Evolutionary conservation across 148 eudicot species (phyloP), one percentile per base, ranked within the genome.

Genomic region (Chenopodium quinoa): DNA sequence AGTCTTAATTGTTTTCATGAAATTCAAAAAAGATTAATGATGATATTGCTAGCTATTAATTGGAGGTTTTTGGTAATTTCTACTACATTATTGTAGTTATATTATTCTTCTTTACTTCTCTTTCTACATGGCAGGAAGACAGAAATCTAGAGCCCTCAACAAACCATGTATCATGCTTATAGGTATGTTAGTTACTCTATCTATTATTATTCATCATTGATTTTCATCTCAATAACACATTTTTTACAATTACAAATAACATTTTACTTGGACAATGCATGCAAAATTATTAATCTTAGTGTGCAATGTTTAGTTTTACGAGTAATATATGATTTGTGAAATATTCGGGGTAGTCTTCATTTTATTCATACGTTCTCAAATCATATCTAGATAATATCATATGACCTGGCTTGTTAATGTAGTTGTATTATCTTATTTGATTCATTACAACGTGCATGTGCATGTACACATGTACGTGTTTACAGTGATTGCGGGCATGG

Each of bases 401-500:
- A 16, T 16, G 62, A 4, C 1, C 4, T 56, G 62, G 22, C 62
- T 16, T 56, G 6, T 56, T 56, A 0, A 4, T 56, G 8, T 11
- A 11, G 8, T 37, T 16, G 2, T 37, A 50, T 50, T 52, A 13
- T 52, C 56, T 56, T 56, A 16, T 56, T 56, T 56, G 20, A 56
- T 62, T 20, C 25, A 1, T 60, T 7, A 62, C 6, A 40, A 40
- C 7, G 1, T 40, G 44, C 44, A 40, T 40, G 44, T 40, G 44
- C 7, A 40, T 40, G 37, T 34, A 31, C 31, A 34, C 37, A 34
- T 34, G 23, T 62, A 22, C 22, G 19, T 27, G 10, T 40, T 46
- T 71, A 27, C 78, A 93, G 98, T 86, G 79, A 89, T 95, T 22
- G 89, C 97, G 60, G 99, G 99, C 0, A 90, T 95, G 92, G 99